These are phyloP conservation scores for Plenodomus lindquistii DNA, from an alignment of 2,329 filamentous ascomycete genomes.

Conservation along the genomic window DNA sequence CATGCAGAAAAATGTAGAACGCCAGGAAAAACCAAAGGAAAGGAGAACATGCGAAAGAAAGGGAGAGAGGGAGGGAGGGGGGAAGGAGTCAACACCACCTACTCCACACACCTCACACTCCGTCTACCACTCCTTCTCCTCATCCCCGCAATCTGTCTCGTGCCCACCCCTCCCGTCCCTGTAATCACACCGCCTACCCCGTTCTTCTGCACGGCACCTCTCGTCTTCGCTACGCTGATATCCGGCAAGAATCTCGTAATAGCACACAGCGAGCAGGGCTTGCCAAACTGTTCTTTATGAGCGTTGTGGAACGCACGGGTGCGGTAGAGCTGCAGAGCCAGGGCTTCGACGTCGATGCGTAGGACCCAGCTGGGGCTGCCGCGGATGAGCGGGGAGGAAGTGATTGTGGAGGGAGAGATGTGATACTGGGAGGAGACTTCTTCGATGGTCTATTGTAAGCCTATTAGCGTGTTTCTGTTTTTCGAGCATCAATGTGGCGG, in stretches of 20 bases:
- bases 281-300: conserved; percentile 24
- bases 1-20: background rate
- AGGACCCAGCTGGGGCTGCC: conserved; percentile 27
- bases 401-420: conserved; percentile 19
- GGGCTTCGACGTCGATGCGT: conserved; percentile 34
- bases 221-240: background rate
- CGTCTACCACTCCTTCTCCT: background rate
- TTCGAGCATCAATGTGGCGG: background rate
- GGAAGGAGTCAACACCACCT: background rate
- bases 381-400: conserved; percentile 20
- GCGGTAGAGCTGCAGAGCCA: conserved; percentile 34
- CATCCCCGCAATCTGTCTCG: background rate
- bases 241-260: conserved; percentile 14
- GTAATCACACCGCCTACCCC: too few species aligned
- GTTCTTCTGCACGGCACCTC: background rate
- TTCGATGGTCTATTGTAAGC: conserved; percentile 21
- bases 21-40: too few species aligned
- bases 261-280: conserved; percentile 28
- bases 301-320: conserved; percentile 34
- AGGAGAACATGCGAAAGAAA: background rate
- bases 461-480: conserved; percentile 4
- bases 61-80: background rate
- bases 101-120: background rate
- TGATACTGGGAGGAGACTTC: conserved; percentile 37
- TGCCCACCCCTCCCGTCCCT: background rate